These are phyloP conservation scores for Pythium sukuiense DNA, from an alignment of 352 stramenopile species.

Conservation along the genomic window DNA sequence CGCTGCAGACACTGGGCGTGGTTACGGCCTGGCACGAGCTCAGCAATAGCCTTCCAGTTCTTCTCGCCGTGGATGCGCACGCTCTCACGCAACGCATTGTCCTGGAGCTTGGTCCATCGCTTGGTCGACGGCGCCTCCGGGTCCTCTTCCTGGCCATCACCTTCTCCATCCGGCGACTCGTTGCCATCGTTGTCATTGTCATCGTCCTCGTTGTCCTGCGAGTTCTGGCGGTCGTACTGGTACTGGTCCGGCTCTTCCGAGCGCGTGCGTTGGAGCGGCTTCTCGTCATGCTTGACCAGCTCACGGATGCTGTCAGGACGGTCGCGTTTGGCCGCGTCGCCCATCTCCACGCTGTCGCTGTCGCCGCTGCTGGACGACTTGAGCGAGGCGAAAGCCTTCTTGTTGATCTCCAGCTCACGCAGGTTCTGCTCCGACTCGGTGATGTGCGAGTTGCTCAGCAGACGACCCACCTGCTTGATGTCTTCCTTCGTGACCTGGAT, in stretches of 20 bases:
- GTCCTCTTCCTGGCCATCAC: conserved; percentile 41
- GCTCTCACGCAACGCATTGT: conserved; percentile 78
- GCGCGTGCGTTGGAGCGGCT: conserved; percentile 61
- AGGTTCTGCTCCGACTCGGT: conserved; percentile 77
- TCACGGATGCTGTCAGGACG: conserved; percentile 65
- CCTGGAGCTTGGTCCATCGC: conserved; percentile 88
- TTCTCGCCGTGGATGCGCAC: conserved; percentile 85
- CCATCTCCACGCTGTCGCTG: conserved; percentile 28
- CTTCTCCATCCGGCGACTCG: conserved; percentile 19
- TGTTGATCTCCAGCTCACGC: conserved; percentile 77
- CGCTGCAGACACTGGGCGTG: conserved; percentile 89
- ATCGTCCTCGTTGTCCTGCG: conserved; percentile 34
- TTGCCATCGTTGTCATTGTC: conserved; percentile 31
- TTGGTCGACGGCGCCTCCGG: conserved; percentile 78
- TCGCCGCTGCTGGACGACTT: conserved; percentile 36
- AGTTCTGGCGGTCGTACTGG: conserved; percentile 29
- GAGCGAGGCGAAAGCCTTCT: conserved; percentile 47
- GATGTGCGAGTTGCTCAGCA: conserved; percentile 81
- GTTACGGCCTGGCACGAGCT: conserved; percentile 80
- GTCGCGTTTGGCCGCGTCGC: conserved; percentile 57
- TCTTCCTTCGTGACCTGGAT: conserved; percentile 80
- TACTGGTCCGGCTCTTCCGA: conserved; percentile 34
- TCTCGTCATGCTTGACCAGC: conserved; percentile 59
- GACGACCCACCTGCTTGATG: conserved; percentile 61
- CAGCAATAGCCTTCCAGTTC: conserved; percentile 90